These are phyloP conservation scores for Tolypocladium guangdongense DNA, from an alignment of 2,329 filamentous ascomycete species.

Conservation along the genomic window DNA sequence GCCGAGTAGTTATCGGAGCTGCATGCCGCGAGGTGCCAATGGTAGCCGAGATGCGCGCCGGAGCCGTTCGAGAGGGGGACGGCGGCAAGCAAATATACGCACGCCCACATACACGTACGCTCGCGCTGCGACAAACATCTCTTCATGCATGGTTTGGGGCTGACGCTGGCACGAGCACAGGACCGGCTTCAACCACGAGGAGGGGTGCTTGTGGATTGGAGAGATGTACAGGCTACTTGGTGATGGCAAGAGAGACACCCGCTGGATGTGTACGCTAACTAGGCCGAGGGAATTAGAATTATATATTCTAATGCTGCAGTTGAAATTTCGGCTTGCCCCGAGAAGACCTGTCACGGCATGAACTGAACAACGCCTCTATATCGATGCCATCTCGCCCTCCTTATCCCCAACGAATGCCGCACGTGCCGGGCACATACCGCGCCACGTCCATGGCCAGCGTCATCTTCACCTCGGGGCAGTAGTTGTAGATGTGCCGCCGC, in stretches of 20 bases:
- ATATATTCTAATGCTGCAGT: no score
- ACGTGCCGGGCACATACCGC: slow-evolving; percentile 37
- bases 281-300: background rate
- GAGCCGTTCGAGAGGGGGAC: slow-evolving; percentile 2
- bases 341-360: background rate
- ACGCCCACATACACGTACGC: no score
- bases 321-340: background rate
- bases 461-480: slow-evolving; percentile 50
- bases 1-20: slow-evolving; percentile 99
- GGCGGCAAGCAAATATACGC: no score
- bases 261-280: background rate
- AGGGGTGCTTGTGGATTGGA: background rate
- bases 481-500: slow-evolving; percentile 41
- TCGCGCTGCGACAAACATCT: no score
- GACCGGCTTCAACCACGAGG: no score
- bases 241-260: background rate
- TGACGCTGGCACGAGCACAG: no score
- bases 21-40: background rate
- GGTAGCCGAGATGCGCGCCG: slow-evolving; percentile 2
- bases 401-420: slow-evolving; percentile 16
- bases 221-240: background rate
- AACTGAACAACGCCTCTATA: no score
- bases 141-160: no score
- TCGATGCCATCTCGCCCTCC: no score
- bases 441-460: slow-evolving; percentile 43